Evolutionary conservation across 1,284 basidiomycete species (phyloP), one percentile per base, ranked within the genome.

Genomic region (Trametes polyzona): DNA sequence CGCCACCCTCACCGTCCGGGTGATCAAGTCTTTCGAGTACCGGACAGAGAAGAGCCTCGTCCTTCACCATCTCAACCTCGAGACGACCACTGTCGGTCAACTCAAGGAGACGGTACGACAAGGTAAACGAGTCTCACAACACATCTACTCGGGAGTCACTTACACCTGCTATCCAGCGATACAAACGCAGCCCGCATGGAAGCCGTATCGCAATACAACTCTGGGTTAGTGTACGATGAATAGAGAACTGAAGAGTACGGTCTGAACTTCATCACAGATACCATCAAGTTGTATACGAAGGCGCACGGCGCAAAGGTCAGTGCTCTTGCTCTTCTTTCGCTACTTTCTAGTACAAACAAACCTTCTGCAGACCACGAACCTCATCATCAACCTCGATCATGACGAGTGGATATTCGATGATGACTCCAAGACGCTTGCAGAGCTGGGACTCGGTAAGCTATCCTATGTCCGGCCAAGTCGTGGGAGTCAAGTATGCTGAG

Each of bases 1-100:
- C 54, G 90, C 92, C 17, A 92, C 91, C 8, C 78, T 96, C 58
- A 96, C 95, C n/a, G 72, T 98, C 40, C 87, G 96, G 30, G 83
- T 98, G 63, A 94, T 99, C 78, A 99, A 99, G 72, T 95, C 90
- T 37, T 97, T 99, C 71, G 88, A 90, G 69, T 98, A 86, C 72
- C 86, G 96, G 50, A 96, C 95, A 33, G 90, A 95, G 75, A 92
- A 92, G 70, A 90, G 86, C 67, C 82, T 98, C 61, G 88, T 99
- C 32, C 79, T 98, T 44, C 88, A 88, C 65, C 79, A 89, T 62
- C 70, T 97, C 64, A 88, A 99, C 71, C 83, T 97, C 55, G 87
- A 90, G 62, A 79, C 77, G 0, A 87, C 83, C 32, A 95, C 93
- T 0, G 88, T 95, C 8, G 85, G 83, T 2, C 74, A 83, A 61